Base-by-base conservation (phyloP, 2,329 filamentous ascomycete species). In the Davidsoniella virescens region DNA sequence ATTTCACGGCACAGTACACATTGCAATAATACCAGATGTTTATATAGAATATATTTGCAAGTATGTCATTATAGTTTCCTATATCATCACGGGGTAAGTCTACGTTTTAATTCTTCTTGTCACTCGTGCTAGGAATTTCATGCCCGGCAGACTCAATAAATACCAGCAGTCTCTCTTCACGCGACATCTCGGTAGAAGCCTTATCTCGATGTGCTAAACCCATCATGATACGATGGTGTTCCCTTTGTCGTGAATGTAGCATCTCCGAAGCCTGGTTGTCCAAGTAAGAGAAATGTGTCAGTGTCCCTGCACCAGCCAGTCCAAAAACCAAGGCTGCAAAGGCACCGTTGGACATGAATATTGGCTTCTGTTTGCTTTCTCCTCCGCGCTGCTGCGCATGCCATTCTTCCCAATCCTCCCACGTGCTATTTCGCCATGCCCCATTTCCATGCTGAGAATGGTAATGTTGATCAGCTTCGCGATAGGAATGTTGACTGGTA, bases 401-500 rank as follows among this genome's bases (percentile, higher is more conserved):
- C 80, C 83, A 94, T 42, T 72, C 73, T 67, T 94, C 86, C 88
- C 88, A 95, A 63, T 98, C 92, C 62, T 98, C 92, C 92, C 92
- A 98, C 0, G 92, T 96, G 1, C 87, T 92, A 62, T 96, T 96
- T 57, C 67, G 65, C 47, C 71, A 72, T 10, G 75, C 63, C 50
- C 65, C 73, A 20, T 68, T 69, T 0, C 69, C 49, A 23, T 25
- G 16, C n/a, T 23, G 44, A 12, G 66, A 58, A 36, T 73, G 68
- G 75, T 75, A 80, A 4, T 63, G 59, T 20, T 60, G 63, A 54
- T 76, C 68, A 14, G 65, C 62, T 2, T 62, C 56, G 38, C 70
- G 65, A 49, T 62, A 61, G 2, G 40, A 42, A n/a, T 60, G 61
- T 37, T 65, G 61, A 56, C 67, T 59, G 48, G 82, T 56, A 2